Evolutionary conservation across 805 yeast genomes (phyloP).

Genomic region (Schwanniomyces polymorphus): DNA sequence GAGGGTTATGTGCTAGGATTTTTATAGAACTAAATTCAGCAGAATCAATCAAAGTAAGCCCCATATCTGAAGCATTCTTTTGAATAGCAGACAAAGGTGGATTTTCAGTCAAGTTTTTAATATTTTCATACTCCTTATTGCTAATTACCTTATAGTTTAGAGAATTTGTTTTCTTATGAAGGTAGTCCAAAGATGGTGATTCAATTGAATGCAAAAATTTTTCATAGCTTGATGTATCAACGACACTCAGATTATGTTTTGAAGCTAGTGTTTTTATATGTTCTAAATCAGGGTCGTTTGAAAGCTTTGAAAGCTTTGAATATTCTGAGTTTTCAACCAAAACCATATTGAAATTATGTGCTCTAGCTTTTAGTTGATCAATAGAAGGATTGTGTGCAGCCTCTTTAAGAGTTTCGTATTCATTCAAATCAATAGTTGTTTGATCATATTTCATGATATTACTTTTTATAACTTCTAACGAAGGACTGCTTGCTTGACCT

Average conservation of each 20-base stretch:
- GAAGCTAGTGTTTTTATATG: conserved; percentile 10
- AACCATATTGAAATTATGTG: conserved; percentile 5
- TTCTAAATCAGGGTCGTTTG: conserved; percentile 11
- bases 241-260: conserved; percentile 3
- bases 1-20: conserved; percentile 20
- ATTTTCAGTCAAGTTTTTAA: conserved; percentile 24
- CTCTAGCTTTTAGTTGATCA: conserved; percentile 17
- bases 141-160: conserved; percentile 8
- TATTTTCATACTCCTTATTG: conserved; percentile 1
- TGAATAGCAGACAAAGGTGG: conserved; percentile 23
- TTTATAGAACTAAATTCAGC: conserved; percentile 22
- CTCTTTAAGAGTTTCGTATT: conserved; percentile 6
- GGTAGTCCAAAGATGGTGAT: conserved; percentile 20
- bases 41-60: conserved; percentile 11
- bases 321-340: background rate
- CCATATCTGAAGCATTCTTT: conserved; percentile 11
- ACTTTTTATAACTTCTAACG: conserved; percentile 4
- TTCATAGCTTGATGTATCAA: background rate
- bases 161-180: conserved; percentile 9
- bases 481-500: conserved; percentile 4
- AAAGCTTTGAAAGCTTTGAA: conserved; percentile 8
- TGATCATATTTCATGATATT: conserved; percentile 7
- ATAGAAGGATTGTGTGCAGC: conserved; percentile 13
- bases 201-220: conserved; percentile 8
- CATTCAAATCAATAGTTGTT: conserved; percentile 10